Evolutionary conservation across 805 yeast genomes (phyloP).

Genomic region (Ogataea angusta): DNA sequence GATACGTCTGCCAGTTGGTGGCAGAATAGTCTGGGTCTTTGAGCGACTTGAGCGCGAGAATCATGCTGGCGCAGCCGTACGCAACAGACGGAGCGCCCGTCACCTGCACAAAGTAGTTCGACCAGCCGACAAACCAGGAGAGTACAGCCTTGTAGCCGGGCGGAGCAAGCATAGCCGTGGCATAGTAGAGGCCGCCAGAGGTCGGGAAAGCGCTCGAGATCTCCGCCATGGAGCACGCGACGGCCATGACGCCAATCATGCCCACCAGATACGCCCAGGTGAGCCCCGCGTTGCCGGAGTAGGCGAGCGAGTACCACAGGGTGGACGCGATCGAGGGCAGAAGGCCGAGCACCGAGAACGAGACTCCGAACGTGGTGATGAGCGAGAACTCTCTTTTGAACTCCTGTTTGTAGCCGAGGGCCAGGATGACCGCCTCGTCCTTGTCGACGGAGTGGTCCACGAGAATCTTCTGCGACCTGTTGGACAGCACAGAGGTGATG

Average conservation of each 20-base stretch:
- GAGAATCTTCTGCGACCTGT: slow-evolving; percentile 21
- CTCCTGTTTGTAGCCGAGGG: slow-evolving; percentile 62
- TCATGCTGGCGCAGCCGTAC: slow-evolving; percentile 54
- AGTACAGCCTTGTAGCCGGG: slow-evolving; percentile 47
- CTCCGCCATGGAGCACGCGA: slow-evolving; percentile 61
- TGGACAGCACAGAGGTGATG: slow-evolving; percentile 27
- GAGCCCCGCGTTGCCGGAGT: slow-evolving; percentile 59
- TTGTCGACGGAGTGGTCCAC: slow-evolving; percentile 46
- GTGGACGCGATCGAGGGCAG: slow-evolving; percentile 65
- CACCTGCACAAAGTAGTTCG: slow-evolving; percentile 61
- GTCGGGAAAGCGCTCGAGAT: slow-evolving; percentile 63
- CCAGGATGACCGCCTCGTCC: slow-evolving; percentile 53
- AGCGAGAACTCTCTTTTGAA: slow-evolving; percentile 58
- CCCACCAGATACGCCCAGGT: slow-evolving; percentile 61
- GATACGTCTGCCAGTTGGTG: slow-evolving; percentile 46
- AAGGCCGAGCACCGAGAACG: slow-evolving; percentile 60
- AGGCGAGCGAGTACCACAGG: slow-evolving; percentile 54
- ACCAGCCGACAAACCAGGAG: slow-evolving; percentile 62
- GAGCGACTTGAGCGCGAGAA: slow-evolving; percentile 47
- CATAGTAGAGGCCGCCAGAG: slow-evolving; percentile 64
- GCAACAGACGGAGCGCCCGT: slow-evolving; percentile 61
- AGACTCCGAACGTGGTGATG: slow-evolving; percentile 57
- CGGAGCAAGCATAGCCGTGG: slow-evolving; percentile 60
- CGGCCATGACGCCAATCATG: slow-evolving; percentile 50
- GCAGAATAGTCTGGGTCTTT: slow-evolving; percentile 39